These are phyloP conservation scores for Tricholoma hemisulphureum DNA, from an alignment of 768 basidiomycete species.

Conservation along the genomic window DNA sequence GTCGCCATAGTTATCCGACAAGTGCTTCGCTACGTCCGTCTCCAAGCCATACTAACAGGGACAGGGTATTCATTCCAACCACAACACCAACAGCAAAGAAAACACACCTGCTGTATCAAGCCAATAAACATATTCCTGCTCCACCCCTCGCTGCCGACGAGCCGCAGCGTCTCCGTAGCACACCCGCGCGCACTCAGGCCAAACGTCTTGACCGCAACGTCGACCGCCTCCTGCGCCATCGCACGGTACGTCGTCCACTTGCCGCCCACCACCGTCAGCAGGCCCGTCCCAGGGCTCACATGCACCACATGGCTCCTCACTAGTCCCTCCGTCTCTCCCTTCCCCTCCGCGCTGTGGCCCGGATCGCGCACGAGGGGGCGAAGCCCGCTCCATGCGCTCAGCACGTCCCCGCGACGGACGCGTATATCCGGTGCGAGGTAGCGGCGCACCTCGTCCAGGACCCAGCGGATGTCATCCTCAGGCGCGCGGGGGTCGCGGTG, in stretches of 20 bases:
- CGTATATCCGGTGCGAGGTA: conserved; percentile 92
- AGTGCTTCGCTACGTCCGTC: conserved; percentile 88
- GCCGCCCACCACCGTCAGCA: conserved; percentile 93
- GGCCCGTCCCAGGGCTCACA: conserved; percentile 63
- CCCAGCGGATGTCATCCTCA: conserved; percentile 97
- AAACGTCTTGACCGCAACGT: conserved; percentile 81
- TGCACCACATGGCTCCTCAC: conserved; percentile 94
- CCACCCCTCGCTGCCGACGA: conserved; percentile 95
- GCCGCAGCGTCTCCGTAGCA: conserved; percentile 74
- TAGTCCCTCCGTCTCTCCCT: conserved; percentile 72
- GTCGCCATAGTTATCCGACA: conserved; percentile 94
- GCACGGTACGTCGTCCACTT: conserved; percentile 99
- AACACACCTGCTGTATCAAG: conserved; percentile 80
- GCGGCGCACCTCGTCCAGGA: conserved; percentile 86
- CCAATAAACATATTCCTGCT: conserved; percentile 96
- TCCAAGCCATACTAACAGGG: conserved; percentile 75
- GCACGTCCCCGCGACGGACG: conserved; percentile 90
- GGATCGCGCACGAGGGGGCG: conserved; percentile 89
- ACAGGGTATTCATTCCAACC: background rate
- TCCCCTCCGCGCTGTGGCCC: conserved; percentile 19
- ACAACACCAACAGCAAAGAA: background rate
- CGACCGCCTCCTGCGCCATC: conserved; percentile 95
- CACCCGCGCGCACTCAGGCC: conserved; percentile 63
- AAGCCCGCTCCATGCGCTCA: conserved; percentile 93
- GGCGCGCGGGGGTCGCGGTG: conserved; percentile 72